Evolutionary conservation across 768 basidiomycete species (phyloP), one percentile per base, ranked within the genome.

Genomic region (Infundibulicybe gibba): DNA sequence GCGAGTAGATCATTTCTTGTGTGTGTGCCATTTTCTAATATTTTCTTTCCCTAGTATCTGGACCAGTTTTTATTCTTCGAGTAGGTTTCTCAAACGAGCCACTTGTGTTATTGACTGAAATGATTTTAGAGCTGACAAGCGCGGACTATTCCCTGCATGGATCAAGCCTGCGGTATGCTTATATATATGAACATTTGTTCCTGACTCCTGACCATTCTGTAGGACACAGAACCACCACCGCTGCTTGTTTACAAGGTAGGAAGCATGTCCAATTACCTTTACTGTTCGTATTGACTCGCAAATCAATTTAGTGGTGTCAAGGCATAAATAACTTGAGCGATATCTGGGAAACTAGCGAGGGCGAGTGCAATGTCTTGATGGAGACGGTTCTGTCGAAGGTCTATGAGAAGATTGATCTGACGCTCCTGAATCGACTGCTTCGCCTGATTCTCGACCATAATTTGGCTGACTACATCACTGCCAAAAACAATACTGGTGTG

Each of bases 61-160:
- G 95, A 98, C 59, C 95, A 98, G 68, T 98, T 97, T 83, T 68
- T 99, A 45, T 97, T 93, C 80, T 99, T 97, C 60, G 95, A 99
- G 77, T 78, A 58, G 59, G 76, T 57, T 11, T 21, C 0, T 15
- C 32, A 11, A 14, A 14, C 16, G 5, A 31, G 19, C 21, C 32
- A 48, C 6, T 5, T 33, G 14, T 32, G 21, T 34, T 40, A 5
- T 25, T 40, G 16, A 40, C 47, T 56, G 40, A 56, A 20, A 16
- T 41, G 34, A 16, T 17, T 50, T 12, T 48, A 79, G 77, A 63
- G 93, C 94, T 16, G 97, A 99, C 70, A 98, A 98, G 66, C 88
- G 97, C 56, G 92, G 93, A 41, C 69, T 99, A 17, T 98, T 98
- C 85, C 97, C 97, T 10, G 84, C 93, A 1, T 99, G 97, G 95